Conservation (phyloP, 2,329 filamentous ascomycete genomes). For the Dichotomopilus funicola region DNA sequence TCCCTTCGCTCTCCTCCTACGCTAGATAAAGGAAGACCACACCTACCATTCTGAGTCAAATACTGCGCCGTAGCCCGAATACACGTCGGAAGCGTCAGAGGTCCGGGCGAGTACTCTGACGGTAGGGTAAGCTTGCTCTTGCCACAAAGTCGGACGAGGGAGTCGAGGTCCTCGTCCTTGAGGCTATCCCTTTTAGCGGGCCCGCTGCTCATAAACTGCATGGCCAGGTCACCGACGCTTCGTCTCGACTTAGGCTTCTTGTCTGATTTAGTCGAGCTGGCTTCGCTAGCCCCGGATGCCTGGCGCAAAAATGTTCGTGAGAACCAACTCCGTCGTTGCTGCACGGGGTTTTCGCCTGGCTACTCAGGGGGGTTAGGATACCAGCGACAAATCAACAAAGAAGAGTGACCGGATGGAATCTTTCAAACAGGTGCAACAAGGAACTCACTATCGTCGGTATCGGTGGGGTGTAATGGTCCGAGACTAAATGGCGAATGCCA, state of each 20-base stretch:
- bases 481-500: slow-evolving; percentile 40
- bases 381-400: neutral
- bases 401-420: slow-evolving; percentile 15
- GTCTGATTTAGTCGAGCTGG: slow-evolving; percentile 23
- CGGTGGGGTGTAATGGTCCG: slow-evolving; percentile 31
- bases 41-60: slow-evolving; percentile 52
- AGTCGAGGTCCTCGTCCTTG: slow-evolving; percentile 46
- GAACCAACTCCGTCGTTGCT: slow-evolving; percentile 27
- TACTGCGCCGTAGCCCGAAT: slow-evolving; percentile 60
- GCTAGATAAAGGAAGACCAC: neutral
- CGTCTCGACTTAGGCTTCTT: slow-evolving; percentile 38
- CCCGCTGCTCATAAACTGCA: slow-evolving; percentile 36
- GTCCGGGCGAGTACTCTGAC: slow-evolving; percentile 49
- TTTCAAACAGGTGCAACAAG: slow-evolving; percentile 24
- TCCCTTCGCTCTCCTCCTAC: too few species aligned
- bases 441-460: too few species aligned
- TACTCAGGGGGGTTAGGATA: slow-evolving; percentile 6
- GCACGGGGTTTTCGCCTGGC: slow-evolving; percentile 11
- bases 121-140: slow-evolving; percentile 57
- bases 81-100: slow-evolving; percentile 56
- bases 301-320: slow-evolving; percentile 29
- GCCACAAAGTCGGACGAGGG: slow-evolving; percentile 57
- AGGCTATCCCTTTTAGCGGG: slow-evolving; percentile 38
- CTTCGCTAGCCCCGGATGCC: slow-evolving; percentile 23
- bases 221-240: slow-evolving; percentile 50